A percentile compares a stretch with the other conserved stretches of the same genome.
Conservation (phyloP, 805 yeast genomes). For the Spathaspora boniae region DNA sequence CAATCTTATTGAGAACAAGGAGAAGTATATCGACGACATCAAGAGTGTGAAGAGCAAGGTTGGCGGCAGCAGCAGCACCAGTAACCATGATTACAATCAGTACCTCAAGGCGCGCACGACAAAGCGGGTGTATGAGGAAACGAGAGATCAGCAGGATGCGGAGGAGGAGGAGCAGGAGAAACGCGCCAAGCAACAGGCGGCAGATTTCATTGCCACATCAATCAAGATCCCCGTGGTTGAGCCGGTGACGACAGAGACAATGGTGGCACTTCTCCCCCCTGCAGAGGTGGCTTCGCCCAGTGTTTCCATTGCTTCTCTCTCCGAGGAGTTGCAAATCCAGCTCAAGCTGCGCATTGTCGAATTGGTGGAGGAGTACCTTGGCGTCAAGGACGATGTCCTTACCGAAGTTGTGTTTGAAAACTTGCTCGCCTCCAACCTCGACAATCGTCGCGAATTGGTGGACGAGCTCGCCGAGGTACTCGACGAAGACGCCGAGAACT, state of each 20-base stretch:
- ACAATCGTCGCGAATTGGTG: conserved; percentile 30
- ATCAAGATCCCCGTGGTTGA: conserved; percentile 4
- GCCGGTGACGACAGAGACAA: background rate
- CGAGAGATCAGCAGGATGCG: conserved; percentile 35
- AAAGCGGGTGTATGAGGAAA: conserved; percentile 39
- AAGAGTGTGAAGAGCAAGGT: conserved; percentile 4
- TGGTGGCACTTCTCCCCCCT: conserved; percentile 9
- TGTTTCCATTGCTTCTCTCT: conserved; percentile 9
- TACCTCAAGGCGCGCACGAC: conserved; percentile 39
- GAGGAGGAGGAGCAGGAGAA: conserved; percentile 14
- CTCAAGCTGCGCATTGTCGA: conserved; percentile 36
- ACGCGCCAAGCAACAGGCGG: conserved; percentile 1
- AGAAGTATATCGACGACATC: conserved; percentile 30
- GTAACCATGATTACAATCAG: conserved; percentile 41
- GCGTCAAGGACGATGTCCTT: conserved; percentile 50
- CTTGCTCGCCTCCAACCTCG: conserved; percentile 28
- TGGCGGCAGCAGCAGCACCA: conserved; percentile 17
- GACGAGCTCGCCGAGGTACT: conserved; percentile 48
- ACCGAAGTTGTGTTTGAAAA: conserved; percentile 40
- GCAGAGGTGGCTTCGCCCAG: too few species aligned
- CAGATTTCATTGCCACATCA: background rate
- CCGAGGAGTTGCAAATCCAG: conserved; percentile 12
- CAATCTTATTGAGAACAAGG: conserved; percentile 33
- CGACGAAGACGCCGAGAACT: conserved; percentile 45
- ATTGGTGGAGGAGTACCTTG: conserved; percentile 50